Percentiles rank a stretch among this genome's conserved stretches.
These are phyloP conservation scores for Carex scoparia DNA, from an alignment of 176 grass and related monocot species.

Conservation along the genomic window DNA sequence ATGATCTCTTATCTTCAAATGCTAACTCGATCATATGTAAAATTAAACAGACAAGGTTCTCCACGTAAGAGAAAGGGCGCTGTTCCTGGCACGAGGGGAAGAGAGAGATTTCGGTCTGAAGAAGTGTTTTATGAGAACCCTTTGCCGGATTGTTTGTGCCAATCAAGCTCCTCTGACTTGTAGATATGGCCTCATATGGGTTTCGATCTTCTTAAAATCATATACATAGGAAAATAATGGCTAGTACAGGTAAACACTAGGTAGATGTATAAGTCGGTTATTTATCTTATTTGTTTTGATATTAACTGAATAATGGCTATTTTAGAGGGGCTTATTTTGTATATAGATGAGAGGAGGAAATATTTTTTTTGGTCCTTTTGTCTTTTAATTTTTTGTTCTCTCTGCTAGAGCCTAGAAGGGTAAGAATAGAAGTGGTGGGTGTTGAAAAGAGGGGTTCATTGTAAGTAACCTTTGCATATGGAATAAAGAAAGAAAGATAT, in stretches of 20 bases:
- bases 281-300: background rate
- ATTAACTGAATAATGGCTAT: background rate
- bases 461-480: background rate
- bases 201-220: background rate
- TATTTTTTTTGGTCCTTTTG: background rate
- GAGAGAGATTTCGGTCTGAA: conserved; percentile 75
- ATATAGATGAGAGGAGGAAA: conserved; percentile 4
- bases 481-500: background rate
- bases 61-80: conserved; percentile 79
- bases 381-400: background rate
- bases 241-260: conserved; percentile 16
- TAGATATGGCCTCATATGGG: conserved; percentile 3
- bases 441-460: background rate
- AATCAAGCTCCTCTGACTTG: conserved; percentile 19
- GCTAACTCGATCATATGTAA: conserved; percentile 3
- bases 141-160: conserved; percentile 83
- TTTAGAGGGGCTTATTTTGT: background rate
- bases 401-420: background rate
- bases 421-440: background rate
- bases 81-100: conserved; percentile 69
- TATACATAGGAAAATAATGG: conserved; percentile 12
- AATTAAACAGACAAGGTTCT: conserved; percentile 70
- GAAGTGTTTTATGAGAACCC: conserved; percentile 99
- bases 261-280: conserved; percentile 9
- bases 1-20: background rate